Base-by-base conservation (phyloP, 257 asterid genomes). In the Petunia secreta region DNA sequence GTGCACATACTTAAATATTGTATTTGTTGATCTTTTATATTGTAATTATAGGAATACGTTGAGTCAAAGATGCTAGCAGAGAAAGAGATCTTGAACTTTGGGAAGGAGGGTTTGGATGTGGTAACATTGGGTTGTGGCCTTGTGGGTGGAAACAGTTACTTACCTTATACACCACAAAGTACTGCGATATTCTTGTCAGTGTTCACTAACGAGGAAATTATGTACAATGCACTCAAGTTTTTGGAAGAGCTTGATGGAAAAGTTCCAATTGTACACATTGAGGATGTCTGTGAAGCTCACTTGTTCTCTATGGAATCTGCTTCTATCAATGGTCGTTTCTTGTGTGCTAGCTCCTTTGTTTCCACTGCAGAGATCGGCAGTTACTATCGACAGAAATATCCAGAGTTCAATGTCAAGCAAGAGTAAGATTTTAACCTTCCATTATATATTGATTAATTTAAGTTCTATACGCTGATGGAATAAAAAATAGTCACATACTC, bases 21-120 rank as follows among this genome's bases (percentile, higher is more conserved):
- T 2, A 11, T 11, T 36, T 11, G 2, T 1, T 11, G 64, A 11
- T 6, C 25, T 59, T 37, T 14, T 60, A 5, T 6, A 60, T 9
- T 25, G 39, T n/a, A 1, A 2, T 9, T 46, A 38, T 74, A 93
- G 97, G 89, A 81, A 0, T 89, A 92, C 38, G 60, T 78, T 13
- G 46, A 75, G 14, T 92, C 96, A 2, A 92, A 92, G 83, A 89
- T 91, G 64, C 43, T 86, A 57, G 85, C 89, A 0, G 98, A 94
- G 74, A 83, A 86, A 73, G 85, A 89, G 83, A 86, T 86, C 60
- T 75, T 90, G 83, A 85, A 84, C n/a, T 86, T 84, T 77, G 55
- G 89, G 34, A 92, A 87, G 1, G 44, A 77, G 52, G 91, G 88
- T 6, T 36, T 91, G 25, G 80, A 86, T 48, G 96, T 88, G 48